These are phyloP conservation scores for Eutrema salsugineum DNA, from an alignment of 441 rosid species.

Conservation along the genomic window DNA sequence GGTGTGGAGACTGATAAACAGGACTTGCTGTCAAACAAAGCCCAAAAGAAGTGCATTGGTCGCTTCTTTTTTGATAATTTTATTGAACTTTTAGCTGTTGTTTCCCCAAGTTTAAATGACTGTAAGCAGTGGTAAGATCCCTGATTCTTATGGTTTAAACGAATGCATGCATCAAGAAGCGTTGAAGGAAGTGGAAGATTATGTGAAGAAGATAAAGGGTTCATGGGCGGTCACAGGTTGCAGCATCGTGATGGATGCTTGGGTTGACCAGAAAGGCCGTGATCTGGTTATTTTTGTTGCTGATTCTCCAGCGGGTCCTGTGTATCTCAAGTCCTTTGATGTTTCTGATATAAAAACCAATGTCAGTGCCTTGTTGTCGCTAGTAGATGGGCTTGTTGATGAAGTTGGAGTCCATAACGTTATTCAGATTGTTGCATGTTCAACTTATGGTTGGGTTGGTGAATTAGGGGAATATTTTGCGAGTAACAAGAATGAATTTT, in stretches of 20 bases:
- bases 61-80: conserved; percentile 50
- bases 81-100: conserved; percentile 38
- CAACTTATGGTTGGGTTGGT: conserved; percentile 45
- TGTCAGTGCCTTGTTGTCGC: conserved; percentile 25
- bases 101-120: too few relatives aligned
- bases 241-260: conserved; percentile 58
- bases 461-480: conserved; percentile 33
- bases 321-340: conserved; percentile 44
- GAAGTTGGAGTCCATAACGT: conserved; percentile 48
- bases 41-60: conserved; percentile 23
- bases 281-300: conserved; percentile 46
- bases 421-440: conserved; percentile 45
- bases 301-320: conserved; percentile 44
- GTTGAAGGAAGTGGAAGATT: conserved; percentile 32
- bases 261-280: conserved; percentile 46
- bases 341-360: conserved; percentile 29
- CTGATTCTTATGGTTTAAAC: conserved; percentile 39
- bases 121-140: conserved; percentile 28
- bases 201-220: conserved; percentile 35
- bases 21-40: conserved; percentile 1
- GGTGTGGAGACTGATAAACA: neutral
- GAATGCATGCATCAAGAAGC: conserved; percentile 47
- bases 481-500: conserved; percentile 18
- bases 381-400: conserved; percentile 37
- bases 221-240: conserved; percentile 59